Conservation (phyloP, 169 alveolate species). For the Cryptosporidium sp. region DNA sequence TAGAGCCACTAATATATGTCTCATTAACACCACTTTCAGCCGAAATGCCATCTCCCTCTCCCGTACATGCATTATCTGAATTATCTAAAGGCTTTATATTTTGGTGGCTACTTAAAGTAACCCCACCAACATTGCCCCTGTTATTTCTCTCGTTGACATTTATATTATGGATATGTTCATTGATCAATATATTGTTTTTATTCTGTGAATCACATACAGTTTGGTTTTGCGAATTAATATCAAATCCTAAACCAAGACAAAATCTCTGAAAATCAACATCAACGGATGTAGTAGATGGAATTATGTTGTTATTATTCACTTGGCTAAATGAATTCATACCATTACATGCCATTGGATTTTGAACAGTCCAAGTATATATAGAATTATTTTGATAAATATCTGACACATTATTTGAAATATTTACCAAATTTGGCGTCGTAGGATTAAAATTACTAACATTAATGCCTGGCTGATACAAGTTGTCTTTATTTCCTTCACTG, state of each 20-base stretch:
- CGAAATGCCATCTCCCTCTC: neutral
- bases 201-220: neutral
- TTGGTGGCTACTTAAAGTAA: neutral
- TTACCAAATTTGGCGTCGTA: neutral
- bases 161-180: slow-evolving; percentile 3
- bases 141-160: neutral
- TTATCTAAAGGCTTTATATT: neutral
- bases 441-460: slow-evolving; percentile 23
- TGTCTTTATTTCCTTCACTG: slow-evolving; percentile 32
- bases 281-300: slow-evolving; percentile 33
- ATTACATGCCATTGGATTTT: slow-evolving; percentile 53
- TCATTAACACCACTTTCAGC: slow-evolving; percentile 13
- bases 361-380: slow-evolving; percentile 73
- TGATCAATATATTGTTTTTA: slow-evolving; percentile 14
- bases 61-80: neutral
- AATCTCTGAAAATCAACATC: slow-evolving; percentile 73
- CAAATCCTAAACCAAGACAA: slow-evolving; percentile 68
- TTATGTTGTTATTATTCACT: slow-evolving; percentile 15
- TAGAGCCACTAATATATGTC: neutral
- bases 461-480: slow-evolving; percentile 19
- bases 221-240: slow-evolving; percentile 29
- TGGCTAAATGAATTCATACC: slow-evolving; percentile 41
- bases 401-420: slow-evolving; percentile 10
- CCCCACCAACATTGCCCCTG: neutral
- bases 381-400: slow-evolving; percentile 72